Base-by-base conservation (phyloP, 306 rosid genomes). In the Inga laurina region DNA sequence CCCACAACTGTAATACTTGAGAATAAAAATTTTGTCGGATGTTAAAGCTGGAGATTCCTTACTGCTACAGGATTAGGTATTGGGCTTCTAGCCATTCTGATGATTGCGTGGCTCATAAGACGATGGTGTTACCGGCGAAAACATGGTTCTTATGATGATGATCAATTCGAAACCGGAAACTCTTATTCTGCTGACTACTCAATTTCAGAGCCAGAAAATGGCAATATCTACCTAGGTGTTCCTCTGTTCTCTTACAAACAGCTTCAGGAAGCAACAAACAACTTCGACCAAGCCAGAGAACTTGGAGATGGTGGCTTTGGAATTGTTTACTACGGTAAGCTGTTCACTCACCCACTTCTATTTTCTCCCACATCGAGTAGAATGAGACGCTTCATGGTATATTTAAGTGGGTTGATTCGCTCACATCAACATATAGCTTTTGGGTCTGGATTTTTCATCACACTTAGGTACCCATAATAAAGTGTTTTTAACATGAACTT, bases 281-380 rank as follows among this genome's bases (percentile, higher is more conserved):
- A 88, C 73, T 94, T 94, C 15, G 89, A 91, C 77, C 77, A 61
- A 18, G 76, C 82, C 12, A 92, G 48, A 75, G 90, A 86, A 85
- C 93, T 94, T 52, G 97, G 98, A 76, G 97, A 94, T 79, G 91
- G 91, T 44, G 91, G 91, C 77, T 88, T 85, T 72, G 91, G 91
- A 2, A 80, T 82, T 43, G 88, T 88, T 80, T 88, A 88, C 85
- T 74, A 85, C 14, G 91, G 91, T 88, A 85, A 59, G 83, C 24
- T 32, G n/a, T 44, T 41, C 27, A 8, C 24, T 18, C 73, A 68
- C 27, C 9, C 34, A 4, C 30, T 7, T 67, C 27, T 48, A 68
- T 37, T 37, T 35, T 1, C 11, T 39, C 43, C 8, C 43, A 39
- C 43, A 39, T 39, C 39, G 13, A 0, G 15, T 24, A 52, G 59